These are phyloP conservation scores for Hanseniaspora gamundiae DNA, from an alignment of 1,139 yeast species.

Conservation along the genomic window DNA sequence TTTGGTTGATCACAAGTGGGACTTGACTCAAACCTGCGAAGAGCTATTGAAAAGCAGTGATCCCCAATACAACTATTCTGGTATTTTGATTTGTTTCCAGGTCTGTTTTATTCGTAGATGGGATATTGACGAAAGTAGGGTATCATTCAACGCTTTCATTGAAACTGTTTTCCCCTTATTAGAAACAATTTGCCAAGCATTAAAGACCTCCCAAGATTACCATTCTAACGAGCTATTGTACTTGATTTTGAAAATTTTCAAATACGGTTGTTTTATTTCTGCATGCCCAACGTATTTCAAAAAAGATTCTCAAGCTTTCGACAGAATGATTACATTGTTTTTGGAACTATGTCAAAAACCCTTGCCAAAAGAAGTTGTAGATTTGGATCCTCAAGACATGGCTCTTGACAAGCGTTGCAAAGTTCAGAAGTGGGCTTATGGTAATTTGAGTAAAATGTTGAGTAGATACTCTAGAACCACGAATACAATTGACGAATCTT, in stretches of 20 bases:
- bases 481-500: conserved; percentile 28
- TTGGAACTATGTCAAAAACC: conserved; percentile 44
- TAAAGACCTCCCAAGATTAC: conserved; percentile 23
- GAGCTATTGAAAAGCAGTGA: conserved; percentile 37
- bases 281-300: conserved; percentile 45
- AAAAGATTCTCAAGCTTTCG: conserved; percentile 24
- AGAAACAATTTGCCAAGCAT: conserved; percentile 36
- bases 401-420: conserved; percentile 40
- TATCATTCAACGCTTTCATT: conserved; percentile 36
- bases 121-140: conserved; percentile 36
- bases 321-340: conserved; percentile 45
- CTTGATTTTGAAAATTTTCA: conserved; percentile 51
- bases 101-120: conserved; percentile 48
- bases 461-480: conserved; percentile 28
- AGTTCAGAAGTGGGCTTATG: conserved; percentile 64
- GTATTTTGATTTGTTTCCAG: conserved; percentile 44
- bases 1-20: conserved; percentile 36
- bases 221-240: conserved; percentile 46
- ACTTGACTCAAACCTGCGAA: conserved; percentile 21
- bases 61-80: conserved; percentile 43
- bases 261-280: conserved; percentile 40
- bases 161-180: conserved; percentile 42
- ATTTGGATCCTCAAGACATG: conserved; percentile 42
- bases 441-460: conserved; percentile 45
- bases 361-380: conserved; percentile 43